A percentile compares a stretch with the other conserved stretches of the same genome.
phyloP scores from a whole-genome alignment of 2,329 filamentous ascomycete species.

The Aspergillus sp. region DNA sequence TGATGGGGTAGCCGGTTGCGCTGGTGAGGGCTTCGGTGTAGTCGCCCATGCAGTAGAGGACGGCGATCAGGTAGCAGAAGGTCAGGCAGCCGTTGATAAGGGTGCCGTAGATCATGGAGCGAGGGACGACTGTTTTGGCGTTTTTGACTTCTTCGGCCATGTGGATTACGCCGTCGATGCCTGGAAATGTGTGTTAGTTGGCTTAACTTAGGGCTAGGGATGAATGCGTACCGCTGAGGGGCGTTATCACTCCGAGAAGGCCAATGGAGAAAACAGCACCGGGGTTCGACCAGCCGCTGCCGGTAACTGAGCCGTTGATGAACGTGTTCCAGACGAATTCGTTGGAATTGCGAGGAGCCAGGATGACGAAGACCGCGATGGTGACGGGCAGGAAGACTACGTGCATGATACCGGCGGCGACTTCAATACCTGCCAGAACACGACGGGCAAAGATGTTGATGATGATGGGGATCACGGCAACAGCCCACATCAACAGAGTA shows the following conservation, averaged over 20 bases:
- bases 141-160: conserved; percentile 52
- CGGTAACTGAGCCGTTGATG: conserved; percentile 9
- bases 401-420: conserved; percentile 21
- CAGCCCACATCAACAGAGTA: conserved; percentile 51
- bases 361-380: conserved; percentile 20
- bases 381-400: conserved; percentile 24
- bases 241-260: conserved; percentile 13
- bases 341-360: conserved; percentile 22
- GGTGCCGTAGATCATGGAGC: conserved; percentile 47
- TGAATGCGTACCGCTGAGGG: conserved; percentile 12
- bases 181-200: conserved; percentile 12
- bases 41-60: conserved; percentile 47
- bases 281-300: conserved; percentile 24
- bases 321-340: conserved; percentile 26
- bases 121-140: conserved; percentile 47
- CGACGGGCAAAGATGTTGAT: conserved; percentile 48
- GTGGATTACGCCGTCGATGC: conserved; percentile 28
- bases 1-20: conserved; percentile 48
- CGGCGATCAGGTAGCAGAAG: conserved; percentile 43
- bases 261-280: conserved; percentile 21
- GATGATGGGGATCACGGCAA: conserved; percentile 48
- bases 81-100: conserved; percentile 48
- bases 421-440: conserved; percentile 13
- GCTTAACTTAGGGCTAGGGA: not conserved
- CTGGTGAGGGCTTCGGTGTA: conserved; percentile 37